Evolutionary conservation across 2,329 filamentous ascomycete species (phyloP).

Genomic region (Hymenoscyphus infarciens): DNA sequence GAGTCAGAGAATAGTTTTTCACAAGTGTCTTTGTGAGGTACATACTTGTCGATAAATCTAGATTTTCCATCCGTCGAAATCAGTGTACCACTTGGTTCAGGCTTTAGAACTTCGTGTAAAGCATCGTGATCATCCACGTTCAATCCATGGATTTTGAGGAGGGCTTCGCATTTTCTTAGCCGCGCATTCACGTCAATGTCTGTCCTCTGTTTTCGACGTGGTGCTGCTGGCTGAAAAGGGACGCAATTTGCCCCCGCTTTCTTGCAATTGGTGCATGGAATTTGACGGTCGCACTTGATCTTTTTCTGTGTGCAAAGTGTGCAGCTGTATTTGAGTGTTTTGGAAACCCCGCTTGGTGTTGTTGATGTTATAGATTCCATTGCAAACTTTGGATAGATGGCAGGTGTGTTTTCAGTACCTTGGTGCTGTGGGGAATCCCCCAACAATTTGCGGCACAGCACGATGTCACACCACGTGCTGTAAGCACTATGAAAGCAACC

Average conservation of each 20-base stretch:
- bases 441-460: no score
- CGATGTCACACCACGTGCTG: no score
- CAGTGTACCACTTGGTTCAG: neutral
- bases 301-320: neutral
- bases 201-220: neutral
- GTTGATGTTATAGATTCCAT: no score
- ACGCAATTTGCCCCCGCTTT: slow-evolving; percentile 9
- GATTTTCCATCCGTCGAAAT: neutral
- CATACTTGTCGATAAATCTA: slow-evolving; percentile 7
- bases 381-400: no score
- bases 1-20: neutral
- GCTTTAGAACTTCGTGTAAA: neutral
- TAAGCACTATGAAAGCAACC: no score
- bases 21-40: neutral
- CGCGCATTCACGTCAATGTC: slow-evolving; percentile 5
- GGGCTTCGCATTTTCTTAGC: slow-evolving; percentile 6
- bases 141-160: slow-evolving; percentile 7
- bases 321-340: no score
- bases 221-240: slow-evolving; percentile 3
- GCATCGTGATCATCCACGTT: slow-evolving; percentile 1
- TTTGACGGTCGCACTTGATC: slow-evolving; percentile 13
- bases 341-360: no score
- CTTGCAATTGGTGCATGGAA: slow-evolving; percentile 10
- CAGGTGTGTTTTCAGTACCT: no score
- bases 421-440: no score